Percentiles rank a stretch among this genome's conserved stretches.
Evolutionary conservation across 2,329 filamentous ascomycete species (phyloP).

Genomic region (Aspergillus quadrilineatus): DNA sequence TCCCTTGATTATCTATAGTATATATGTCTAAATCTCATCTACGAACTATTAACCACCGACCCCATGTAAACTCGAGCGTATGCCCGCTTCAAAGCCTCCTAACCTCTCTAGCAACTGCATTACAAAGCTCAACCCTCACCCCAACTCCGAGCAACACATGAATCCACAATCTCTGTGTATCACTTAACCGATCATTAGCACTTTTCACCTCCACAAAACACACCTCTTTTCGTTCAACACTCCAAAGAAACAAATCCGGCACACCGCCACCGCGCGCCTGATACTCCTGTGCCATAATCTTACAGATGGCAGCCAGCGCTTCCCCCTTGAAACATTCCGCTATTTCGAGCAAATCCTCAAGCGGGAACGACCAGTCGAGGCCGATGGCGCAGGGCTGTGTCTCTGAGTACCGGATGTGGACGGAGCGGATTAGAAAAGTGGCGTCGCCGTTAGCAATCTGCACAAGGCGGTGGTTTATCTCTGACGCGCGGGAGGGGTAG

Average conservation of each 20-base stretch:
- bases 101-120: conserved; percentile 61
- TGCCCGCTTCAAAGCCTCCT: conserved; percentile 1
- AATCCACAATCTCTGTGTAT: conserved; percentile 96
- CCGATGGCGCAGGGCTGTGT: conserved; percentile 83
- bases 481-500: conserved; percentile 77
- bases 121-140: conserved; percentile 77
- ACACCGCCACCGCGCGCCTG: conserved; percentile 80
- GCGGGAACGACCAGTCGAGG: conserved; percentile 82
- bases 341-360: conserved; percentile 77
- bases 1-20: no score
- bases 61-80: not conserved
- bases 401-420: conserved; percentile 68
- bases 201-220: conserved; percentile 81
- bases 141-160: conserved; percentile 86
- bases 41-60: no score
- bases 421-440: conserved; percentile 61
- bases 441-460: conserved; percentile 84
- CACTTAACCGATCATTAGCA: conserved; percentile 88
- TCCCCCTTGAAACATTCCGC: conserved; percentile 74
- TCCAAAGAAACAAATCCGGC: conserved; percentile 91
- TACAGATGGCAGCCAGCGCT: conserved; percentile 80
- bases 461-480: conserved; percentile 83
- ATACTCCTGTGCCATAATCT: conserved; percentile 95
- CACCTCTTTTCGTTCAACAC: conserved; percentile 58
- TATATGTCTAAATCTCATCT: no score